Conservation (phyloP, 2,329 filamentous ascomycete species). For the Exophiala spinifera region DNA sequence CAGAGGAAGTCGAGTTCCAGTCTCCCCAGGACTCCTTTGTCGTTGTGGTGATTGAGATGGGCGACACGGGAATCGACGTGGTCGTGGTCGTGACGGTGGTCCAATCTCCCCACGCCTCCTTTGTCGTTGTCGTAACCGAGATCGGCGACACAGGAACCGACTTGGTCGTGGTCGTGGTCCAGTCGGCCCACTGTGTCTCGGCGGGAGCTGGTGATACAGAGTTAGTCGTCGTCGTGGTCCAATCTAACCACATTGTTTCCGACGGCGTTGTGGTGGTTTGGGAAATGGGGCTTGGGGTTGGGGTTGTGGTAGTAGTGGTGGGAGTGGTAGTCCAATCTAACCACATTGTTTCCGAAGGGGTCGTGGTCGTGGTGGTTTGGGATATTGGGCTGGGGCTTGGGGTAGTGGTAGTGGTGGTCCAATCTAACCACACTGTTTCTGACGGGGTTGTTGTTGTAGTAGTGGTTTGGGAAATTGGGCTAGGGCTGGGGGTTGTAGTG, state of each 20-base stretch:
- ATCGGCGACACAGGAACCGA: neutral
- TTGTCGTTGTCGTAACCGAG: no score
- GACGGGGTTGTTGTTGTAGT: neutral
- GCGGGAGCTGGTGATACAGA: neutral
- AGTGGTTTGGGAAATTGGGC: constrained; percentile 9
- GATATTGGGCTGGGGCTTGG: neutral
- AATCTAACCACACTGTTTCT: constrained; percentile 12
- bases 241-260: constrained; percentile 6
- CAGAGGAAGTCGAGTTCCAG: neutral
- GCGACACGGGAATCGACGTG: neutral
- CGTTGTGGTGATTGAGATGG: no score
- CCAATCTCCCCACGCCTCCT: constrained; percentile 10
- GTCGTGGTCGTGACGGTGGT: no score
- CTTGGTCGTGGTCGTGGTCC: constrained; percentile 1
- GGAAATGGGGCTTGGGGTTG: neutral
- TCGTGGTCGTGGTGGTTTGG: constrained; percentile 9
- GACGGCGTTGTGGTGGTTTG: neutral
- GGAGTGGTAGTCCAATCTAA: constrained; percentile 6
- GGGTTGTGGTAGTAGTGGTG: neutral
- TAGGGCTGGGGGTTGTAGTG: neutral
- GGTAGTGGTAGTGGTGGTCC: constrained; percentile 6
- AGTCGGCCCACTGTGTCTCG: constrained; percentile 9
- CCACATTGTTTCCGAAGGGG: constrained; percentile 5
- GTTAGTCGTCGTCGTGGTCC: constrained; percentile 1
- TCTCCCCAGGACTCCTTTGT: no score